These are phyloP conservation scores for Inonotus obliquus DNA, from an alignment of 1,284 basidiomycete species.

Conservation along the genomic window DNA sequence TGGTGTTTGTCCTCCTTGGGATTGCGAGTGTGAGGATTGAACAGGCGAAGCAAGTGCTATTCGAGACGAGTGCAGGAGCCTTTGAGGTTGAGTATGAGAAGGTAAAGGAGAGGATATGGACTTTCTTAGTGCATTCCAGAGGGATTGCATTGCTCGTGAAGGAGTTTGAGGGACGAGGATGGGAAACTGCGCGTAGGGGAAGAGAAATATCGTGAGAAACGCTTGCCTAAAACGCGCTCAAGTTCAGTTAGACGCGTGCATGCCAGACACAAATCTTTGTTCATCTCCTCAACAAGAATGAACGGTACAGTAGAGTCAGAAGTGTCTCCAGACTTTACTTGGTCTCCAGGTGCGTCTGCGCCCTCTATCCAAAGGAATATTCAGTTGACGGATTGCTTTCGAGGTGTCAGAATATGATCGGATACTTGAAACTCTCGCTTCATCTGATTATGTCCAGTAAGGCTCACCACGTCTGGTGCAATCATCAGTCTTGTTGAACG, in stretches of 20 bases:
- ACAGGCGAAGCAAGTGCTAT: background rate
- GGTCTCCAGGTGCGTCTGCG: slow-evolving; percentile 40
- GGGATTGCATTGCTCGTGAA: background rate
- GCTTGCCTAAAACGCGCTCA: background rate
- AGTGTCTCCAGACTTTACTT: slow-evolving; percentile 32
- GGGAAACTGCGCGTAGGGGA: background rate
- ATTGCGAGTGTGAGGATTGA: background rate
- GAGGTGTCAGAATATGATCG: slow-evolving; percentile 53
- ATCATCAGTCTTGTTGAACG: slow-evolving; percentile 19
- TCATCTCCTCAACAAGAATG: background rate
- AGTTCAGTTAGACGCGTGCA: background rate
- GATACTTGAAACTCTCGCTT: slow-evolving; percentile 62
- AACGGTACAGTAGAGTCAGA: slow-evolving; percentile 3
- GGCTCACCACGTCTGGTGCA: slow-evolving; percentile 36
- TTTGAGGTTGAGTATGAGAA: background rate
- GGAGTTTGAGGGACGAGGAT: background rate
- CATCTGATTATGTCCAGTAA: slow-evolving; percentile 61
- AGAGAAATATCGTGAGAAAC: background rate
- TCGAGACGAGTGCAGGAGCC: slow-evolving; percentile 1
- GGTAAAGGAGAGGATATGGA: background rate
- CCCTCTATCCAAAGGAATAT: background rate
- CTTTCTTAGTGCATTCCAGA: slow-evolving; percentile 10
- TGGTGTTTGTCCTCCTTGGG: background rate
- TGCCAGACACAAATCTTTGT: background rate
- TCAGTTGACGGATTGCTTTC: slow-evolving; percentile 14